Conservation (phyloP, 202 grass and related monocot species). For the Panicum virgatum region DNA sequence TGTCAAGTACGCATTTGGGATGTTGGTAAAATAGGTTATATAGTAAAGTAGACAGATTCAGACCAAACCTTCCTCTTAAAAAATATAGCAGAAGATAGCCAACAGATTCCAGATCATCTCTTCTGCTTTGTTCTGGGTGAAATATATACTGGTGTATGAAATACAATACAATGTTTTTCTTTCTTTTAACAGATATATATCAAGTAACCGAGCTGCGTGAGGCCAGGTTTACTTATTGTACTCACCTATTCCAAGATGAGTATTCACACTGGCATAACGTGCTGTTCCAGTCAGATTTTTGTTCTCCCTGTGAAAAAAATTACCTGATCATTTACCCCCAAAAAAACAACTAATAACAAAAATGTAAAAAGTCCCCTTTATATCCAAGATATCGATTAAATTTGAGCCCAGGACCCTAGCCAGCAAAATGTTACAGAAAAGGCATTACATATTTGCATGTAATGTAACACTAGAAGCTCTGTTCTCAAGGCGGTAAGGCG, state of each 20-base stretch:
- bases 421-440: conserved; percentile 13
- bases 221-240: conserved; percentile 16
- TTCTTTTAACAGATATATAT: not conserved
- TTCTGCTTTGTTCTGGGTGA: conserved; percentile 93
- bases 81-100: conserved; percentile 96
- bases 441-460: conserved; percentile 12
- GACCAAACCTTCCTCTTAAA: conserved; percentile 89
- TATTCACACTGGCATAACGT: conserved; percentile 97
- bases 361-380: conserved; percentile 1
- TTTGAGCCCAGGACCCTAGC: not conserved
- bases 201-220: not conserved
- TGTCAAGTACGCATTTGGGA: conserved; percentile 8
- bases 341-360: conserved; percentile 10
- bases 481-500: too few relatives aligned
- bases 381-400: conserved; percentile 14
- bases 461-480: conserved; percentile 20
- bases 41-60: conserved; percentile 37
- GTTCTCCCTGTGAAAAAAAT: conserved; percentile 66
- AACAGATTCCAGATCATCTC: conserved; percentile 99
- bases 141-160: conserved; percentile 1
- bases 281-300: conserved; percentile 94
- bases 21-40: conserved; percentile 27
- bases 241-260: conserved; percentile 97
- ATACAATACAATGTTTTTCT: conserved; percentile 9
- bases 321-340: not conserved